Evolutionary conservation across 2,329 filamentous ascomycete genomes (phyloP).

Genomic region (Aspergillus piperis): DNA sequence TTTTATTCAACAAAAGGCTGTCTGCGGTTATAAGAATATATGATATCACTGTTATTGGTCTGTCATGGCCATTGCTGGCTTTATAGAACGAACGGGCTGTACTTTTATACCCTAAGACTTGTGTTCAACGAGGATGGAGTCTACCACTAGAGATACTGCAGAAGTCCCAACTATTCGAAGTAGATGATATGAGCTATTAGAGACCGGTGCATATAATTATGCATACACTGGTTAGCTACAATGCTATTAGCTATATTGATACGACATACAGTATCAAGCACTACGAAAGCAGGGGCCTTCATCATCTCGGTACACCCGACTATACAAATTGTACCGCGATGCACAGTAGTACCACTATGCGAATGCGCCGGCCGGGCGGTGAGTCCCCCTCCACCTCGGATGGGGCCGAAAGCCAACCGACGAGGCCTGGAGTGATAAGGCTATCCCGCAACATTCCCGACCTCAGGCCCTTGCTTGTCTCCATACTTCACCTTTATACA

Average conservation of each 20-base stretch:
- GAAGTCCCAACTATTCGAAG: conserved; percentile 95
- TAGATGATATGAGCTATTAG: conserved; percentile 59
- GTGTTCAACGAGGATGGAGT: conserved; percentile 64
- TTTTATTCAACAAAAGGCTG: not conserved
- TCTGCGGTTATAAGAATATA: not conserved
- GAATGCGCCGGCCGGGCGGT: not conserved
- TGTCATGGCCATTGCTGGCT: not conserved
- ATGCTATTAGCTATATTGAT: conserved; percentile 45
- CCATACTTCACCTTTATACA: not conserved
- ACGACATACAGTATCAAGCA: conserved; percentile 52
- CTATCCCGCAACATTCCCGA: not conserved
- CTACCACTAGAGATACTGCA: conserved; percentile 94
- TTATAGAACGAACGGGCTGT: not conserved
- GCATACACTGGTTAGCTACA: conserved; percentile 71
- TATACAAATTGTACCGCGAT: too few species aligned
- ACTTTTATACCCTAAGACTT: not conserved
- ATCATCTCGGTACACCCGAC: conserved; percentile 44
- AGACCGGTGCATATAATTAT: conserved; percentile 68
- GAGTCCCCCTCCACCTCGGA: not conserved
- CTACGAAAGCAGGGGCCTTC: conserved; percentile 75
- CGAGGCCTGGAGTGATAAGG: not conserved
- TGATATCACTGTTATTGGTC: not conserved
- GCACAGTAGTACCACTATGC: not conserved
- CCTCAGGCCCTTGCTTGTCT: not conserved
- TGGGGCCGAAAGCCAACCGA: not conserved